Evolutionary conservation across 768 basidiomycete species (phyloP).

Genomic region (Hydnum rufescens): DNA sequence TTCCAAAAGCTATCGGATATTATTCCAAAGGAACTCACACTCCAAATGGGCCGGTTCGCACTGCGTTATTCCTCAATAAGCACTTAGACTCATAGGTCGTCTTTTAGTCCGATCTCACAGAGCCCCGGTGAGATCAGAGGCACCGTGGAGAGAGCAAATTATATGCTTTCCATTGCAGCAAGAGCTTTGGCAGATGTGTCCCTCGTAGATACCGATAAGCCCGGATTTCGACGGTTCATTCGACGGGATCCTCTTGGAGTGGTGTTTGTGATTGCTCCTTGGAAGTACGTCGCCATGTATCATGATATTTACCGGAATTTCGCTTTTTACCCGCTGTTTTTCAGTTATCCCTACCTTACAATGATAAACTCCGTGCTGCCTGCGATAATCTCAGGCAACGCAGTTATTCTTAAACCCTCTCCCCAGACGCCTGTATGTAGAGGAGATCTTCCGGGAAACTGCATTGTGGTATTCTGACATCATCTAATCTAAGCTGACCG

Average conservation of each 20-base stretch:
- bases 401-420: constrained; percentile 84
- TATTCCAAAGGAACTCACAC: constrained; percentile 53
- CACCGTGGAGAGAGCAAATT: constrained; percentile 58
- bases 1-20: constrained; percentile 36
- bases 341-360: constrained; percentile 74
- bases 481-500: constrained; percentile 31
- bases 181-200: constrained; percentile 52
- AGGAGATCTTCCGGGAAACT: not conserved
- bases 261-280: constrained; percentile 72
- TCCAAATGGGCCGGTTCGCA: constrained; percentile 80
- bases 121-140: constrained; percentile 62
- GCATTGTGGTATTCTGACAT: not conserved
- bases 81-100: not conserved
- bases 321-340: not conserved
- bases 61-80: not conserved
- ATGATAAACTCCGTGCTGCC: constrained; percentile 86
- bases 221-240: constrained; percentile 70
- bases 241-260: constrained; percentile 71
- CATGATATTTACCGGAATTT: too few relatives aligned
- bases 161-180: constrained; percentile 71
- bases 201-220: constrained; percentile 57
- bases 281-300: constrained; percentile 76
- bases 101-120: constrained; percentile 54
- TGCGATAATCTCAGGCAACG: constrained; percentile 72
- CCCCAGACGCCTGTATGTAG: constrained; percentile 61